These are phyloP conservation scores for Candida tetrigidarum DNA, from an alignment of 1,139 yeast species.

Conservation along the genomic window DNA sequence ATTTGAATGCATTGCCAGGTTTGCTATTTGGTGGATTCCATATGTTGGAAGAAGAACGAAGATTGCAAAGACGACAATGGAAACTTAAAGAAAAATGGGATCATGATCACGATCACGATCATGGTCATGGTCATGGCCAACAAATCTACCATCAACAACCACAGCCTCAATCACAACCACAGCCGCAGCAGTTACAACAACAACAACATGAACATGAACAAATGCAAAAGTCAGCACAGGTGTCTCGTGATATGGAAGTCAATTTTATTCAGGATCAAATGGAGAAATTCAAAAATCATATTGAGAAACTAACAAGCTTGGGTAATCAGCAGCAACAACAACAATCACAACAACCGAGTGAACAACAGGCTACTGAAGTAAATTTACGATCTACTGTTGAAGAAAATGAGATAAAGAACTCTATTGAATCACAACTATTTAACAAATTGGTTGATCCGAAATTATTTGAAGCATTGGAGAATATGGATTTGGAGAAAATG, in stretches of 20 bases:
- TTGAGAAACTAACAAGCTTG: slow-evolving; percentile 10
- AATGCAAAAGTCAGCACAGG: neutral
- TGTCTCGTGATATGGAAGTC: slow-evolving; percentile 2
- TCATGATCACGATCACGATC: slow-evolving; percentile 7
- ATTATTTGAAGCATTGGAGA: slow-evolving; percentile 33
- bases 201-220: neutral
- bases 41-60: slow-evolving; percentile 43
- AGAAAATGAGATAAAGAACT: neutral
- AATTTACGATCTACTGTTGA: slow-evolving; percentile 6
- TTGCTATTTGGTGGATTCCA: slow-evolving; percentile 45
- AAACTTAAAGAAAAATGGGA: slow-evolving; percentile 21
- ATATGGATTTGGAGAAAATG: slow-evolving; percentile 31
- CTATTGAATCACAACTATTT: slow-evolving; percentile 21
- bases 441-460: slow-evolving; percentile 35
- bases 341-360: neutral
- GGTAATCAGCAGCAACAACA: slow-evolving; percentile 4
- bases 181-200: neutral
- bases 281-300: slow-evolving; percentile 12
- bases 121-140: neutral
- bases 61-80: slow-evolving; percentile 33
- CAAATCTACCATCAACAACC: neutral
- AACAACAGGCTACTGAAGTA: slow-evolving; percentile 4
- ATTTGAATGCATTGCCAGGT: slow-evolving; percentile 44
- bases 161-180: neutral
- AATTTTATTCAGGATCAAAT: slow-evolving; percentile 14